A percentile compares a stretch with the other conserved stretches of the same genome.
Conservation (phyloP, 2,329 filamentous ascomycete genomes). For the Cladorrhinum sp. region DNA sequence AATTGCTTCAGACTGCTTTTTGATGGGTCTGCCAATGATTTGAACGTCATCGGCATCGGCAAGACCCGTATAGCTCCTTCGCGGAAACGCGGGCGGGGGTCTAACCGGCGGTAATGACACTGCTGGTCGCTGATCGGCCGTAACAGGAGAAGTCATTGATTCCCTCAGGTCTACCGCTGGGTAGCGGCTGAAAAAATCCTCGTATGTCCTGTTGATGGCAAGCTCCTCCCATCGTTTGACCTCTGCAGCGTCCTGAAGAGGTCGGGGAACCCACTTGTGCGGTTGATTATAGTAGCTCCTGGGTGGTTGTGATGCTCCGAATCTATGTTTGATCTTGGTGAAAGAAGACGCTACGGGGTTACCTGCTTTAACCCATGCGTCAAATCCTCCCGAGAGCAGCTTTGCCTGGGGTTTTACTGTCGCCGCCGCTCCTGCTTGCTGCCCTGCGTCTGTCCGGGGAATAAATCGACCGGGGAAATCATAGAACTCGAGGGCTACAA, state of each 20-base stretch:
- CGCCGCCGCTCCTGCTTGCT: not conserved
- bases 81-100: constrained; percentile 64
- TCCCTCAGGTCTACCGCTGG: constrained; percentile 65
- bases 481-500: constrained; percentile 78
- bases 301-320: constrained; percentile 8
- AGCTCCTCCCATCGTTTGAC: constrained; percentile 76
- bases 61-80: constrained; percentile 78
- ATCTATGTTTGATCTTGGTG: constrained; percentile 20
- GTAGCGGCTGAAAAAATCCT: constrained; percentile 81
- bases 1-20: constrained; percentile 37
- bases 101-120: constrained; percentile 59
- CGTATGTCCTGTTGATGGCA: constrained; percentile 65
- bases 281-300: constrained; percentile 30
- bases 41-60: constrained; percentile 34
- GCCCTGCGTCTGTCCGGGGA: constrained; percentile 4
- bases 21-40: constrained; percentile 36
- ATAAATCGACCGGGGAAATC: constrained; percentile 53
- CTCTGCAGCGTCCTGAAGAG: constrained; percentile 72
- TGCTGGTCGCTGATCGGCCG: constrained; percentile 42
- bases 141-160: constrained; percentile 52
- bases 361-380: constrained; percentile 68
- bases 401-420: constrained; percentile 56
- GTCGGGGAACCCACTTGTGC: constrained; percentile 54
- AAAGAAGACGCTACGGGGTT: constrained; percentile 49
- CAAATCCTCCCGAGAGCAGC: constrained; percentile 75